Evolutionary conservation across 371 early-diverging fungal species (phyloP).

Genomic region (Smittium mucronatum): DNA sequence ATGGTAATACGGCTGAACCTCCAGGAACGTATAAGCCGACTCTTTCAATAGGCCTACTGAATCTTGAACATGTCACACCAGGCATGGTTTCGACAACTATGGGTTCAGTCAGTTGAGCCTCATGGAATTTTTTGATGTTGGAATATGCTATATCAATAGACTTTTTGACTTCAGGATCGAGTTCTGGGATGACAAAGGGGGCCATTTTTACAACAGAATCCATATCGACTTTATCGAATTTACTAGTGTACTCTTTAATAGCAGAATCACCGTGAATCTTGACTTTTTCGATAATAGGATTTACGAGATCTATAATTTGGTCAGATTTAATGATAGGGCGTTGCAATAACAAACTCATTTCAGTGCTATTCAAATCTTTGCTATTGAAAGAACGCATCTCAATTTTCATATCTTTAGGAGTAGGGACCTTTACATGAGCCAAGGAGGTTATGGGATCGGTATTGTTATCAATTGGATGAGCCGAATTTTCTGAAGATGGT

Average conservation of each 20-base stretch:
- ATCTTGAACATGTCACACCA: conserved; percentile 84
- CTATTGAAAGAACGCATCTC: conserved; percentile 47
- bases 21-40: conserved; percentile 97
- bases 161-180: conserved; percentile 50
- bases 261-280: conserved; percentile 75
- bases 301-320: conserved; percentile 71
- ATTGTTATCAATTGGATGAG: neutral
- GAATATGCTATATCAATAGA: conserved; percentile 92
- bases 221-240: conserved; percentile 80
- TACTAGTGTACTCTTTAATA: conserved; percentile 62
- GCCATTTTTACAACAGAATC: conserved; percentile 56
- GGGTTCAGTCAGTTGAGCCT: conserved; percentile 69
- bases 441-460: conserved; percentile 9
- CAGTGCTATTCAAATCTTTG: conserved; percentile 29
- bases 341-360: conserved; percentile 52
- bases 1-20: conserved; percentile 93
- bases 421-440: neutral
- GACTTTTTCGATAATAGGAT: conserved; percentile 82
- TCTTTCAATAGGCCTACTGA: conserved; percentile 82
- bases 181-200: conserved; percentile 61
- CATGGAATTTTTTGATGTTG: conserved; percentile 87
- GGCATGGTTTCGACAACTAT: conserved; percentile 90
- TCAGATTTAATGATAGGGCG: conserved; percentile 84
- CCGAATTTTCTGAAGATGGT: conserved; percentile 14
- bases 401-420: conserved; percentile 30